A percentile compares a stretch with the other conserved stretches of the same genome.
Conservation (phyloP, 1,139 yeast species). For the Yamadazyma diospyri region DNA sequence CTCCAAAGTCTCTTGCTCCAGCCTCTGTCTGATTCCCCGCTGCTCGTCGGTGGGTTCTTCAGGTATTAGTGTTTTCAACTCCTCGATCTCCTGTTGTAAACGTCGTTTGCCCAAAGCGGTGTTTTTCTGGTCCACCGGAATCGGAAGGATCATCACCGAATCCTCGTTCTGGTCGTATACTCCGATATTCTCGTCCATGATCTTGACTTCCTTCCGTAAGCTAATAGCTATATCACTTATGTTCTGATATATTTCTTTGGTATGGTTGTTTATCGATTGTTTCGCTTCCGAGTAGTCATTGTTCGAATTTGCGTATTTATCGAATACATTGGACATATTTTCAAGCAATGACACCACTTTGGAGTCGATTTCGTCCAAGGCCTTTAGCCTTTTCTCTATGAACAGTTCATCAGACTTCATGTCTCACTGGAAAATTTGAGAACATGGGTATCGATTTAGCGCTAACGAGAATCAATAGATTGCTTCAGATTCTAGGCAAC, state of each 20-base stretch:
- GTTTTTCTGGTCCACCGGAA: constrained; percentile 60
- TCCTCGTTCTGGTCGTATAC: constrained; percentile 42
- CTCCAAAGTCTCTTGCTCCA: background rate
- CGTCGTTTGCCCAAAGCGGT: constrained; percentile 53
- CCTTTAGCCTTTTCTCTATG: constrained; percentile 44
- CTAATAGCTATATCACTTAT: constrained; percentile 43
- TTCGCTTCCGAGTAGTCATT: constrained; percentile 17
- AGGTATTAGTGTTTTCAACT: constrained; percentile 23
- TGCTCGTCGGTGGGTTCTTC: constrained; percentile 14
- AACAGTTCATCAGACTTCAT: constrained; percentile 17
- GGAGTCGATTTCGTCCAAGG: constrained; percentile 42
- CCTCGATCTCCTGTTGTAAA: constrained; percentile 33
- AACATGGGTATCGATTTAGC: constrained; percentile 54
- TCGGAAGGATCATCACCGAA: constrained; percentile 54
- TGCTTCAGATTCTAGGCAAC: constrained; percentile 60
- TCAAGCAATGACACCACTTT: constrained; percentile 44
- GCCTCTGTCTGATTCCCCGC: constrained; percentile 5
- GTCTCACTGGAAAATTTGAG: background rate
- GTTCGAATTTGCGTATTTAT: constrained; percentile 30
- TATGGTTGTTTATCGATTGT: constrained; percentile 25
- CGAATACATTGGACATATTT: constrained; percentile 35
- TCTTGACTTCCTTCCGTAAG: constrained; percentile 53
- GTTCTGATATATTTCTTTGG: constrained; percentile 31
- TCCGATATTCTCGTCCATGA: constrained; percentile 57
- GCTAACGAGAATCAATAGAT: constrained; percentile 52